Percentiles rank a stretch among this genome's conserved stretches.
These are phyloP conservation scores for Teratosphaeria gauchensis DNA, from an alignment of 2,329 filamentous ascomycete species.

Conservation along the genomic window DNA sequence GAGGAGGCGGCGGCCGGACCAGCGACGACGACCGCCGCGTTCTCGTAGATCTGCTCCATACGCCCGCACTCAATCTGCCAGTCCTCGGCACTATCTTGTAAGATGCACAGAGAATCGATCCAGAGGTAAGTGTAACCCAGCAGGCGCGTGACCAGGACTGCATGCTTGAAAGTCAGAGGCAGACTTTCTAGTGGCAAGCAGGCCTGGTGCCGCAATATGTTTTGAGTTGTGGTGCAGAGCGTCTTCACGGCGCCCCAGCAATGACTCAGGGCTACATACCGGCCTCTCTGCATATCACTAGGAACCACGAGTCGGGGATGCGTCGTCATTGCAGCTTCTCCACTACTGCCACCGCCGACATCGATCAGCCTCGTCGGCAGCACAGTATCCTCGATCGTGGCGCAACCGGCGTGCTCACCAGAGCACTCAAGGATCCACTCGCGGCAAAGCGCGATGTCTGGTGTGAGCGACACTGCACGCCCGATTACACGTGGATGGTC, in stretches of 20 bases:
- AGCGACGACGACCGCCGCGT: not conserved
- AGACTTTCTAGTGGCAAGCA: not conserved
- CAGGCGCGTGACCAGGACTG: not conserved
- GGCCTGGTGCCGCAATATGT: not conserved
- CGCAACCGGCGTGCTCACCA: too few species aligned
- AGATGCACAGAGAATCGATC: conserved; percentile 9
- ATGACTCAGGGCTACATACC: not conserved
- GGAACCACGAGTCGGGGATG: too few species aligned
- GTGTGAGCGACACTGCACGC: too few species aligned
- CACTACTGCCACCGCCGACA: not conserved
- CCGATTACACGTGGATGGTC: too few species aligned
- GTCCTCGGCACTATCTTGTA: conserved; percentile 1
- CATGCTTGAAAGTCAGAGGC: not conserved
- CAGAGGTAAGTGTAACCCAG: conserved; percentile 5
- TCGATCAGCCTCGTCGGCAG: not conserved
- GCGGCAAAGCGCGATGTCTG: too few species aligned
- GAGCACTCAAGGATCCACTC: too few species aligned
- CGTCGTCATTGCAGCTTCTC: too few species aligned
- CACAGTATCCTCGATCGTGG: too few species aligned
- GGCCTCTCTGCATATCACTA: not conserved
- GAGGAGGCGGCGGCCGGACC: not conserved
- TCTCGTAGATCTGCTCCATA: not conserved
- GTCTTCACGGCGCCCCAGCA: not conserved
- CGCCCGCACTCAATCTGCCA: not conserved
- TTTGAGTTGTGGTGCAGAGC: not conserved